Percentiles rank a stretch among this genome's conserved stretches.
Evolutionary conservation across 352 stramenopile species (phyloP).

Genomic region (Phytopythium vexans): DNA sequence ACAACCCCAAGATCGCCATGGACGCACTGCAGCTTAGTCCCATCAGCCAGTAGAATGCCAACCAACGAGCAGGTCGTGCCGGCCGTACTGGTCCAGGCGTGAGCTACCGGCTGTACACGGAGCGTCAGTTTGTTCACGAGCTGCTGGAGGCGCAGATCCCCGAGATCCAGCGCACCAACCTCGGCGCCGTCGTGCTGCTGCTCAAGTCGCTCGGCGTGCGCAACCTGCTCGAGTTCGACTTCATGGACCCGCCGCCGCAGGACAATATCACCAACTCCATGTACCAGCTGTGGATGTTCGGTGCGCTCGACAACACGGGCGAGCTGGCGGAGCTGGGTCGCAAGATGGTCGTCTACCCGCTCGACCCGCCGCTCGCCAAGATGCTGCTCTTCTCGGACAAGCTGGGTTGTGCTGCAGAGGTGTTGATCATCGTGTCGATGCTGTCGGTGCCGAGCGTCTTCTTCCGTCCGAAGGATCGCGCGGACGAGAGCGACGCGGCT

Average conservation of each 20-base stretch:
- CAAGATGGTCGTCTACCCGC: constrained; percentile 98
- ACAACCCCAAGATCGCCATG: constrained; percentile 99
- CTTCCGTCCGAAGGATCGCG: constrained; percentile 95
- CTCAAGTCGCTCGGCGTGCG: too few relatives aligned
- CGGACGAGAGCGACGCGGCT: constrained; percentile 96
- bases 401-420: constrained; percentile 92
- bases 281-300: constrained; percentile 98
- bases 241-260: too few relatives aligned
- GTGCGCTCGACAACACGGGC: constrained; percentile 96
- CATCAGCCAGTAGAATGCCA: constrained; percentile 97
- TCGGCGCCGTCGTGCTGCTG: too few relatives aligned
- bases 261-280: constrained; percentile 98
- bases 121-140: too few relatives aligned
- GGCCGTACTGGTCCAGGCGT: constrained; percentile 89
- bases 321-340: constrained; percentile 94
- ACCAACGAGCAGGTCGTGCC: constrained; percentile 94
- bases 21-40: constrained; percentile 96
- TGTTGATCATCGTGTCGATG: constrained; percentile 97
- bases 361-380: constrained; percentile 95
- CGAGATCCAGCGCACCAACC: too few relatives aligned
- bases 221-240: too few relatives aligned
- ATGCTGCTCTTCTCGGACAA: constrained; percentile 96
- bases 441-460: constrained; percentile 97
- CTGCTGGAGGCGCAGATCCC: too few relatives aligned
- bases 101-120: too few relatives aligned